Evolutionary conservation across 352 stramenopile genomes (phyloP), one percentile per base, ranked within the genome.

Genomic region (Pythium dissotocum): DNA sequence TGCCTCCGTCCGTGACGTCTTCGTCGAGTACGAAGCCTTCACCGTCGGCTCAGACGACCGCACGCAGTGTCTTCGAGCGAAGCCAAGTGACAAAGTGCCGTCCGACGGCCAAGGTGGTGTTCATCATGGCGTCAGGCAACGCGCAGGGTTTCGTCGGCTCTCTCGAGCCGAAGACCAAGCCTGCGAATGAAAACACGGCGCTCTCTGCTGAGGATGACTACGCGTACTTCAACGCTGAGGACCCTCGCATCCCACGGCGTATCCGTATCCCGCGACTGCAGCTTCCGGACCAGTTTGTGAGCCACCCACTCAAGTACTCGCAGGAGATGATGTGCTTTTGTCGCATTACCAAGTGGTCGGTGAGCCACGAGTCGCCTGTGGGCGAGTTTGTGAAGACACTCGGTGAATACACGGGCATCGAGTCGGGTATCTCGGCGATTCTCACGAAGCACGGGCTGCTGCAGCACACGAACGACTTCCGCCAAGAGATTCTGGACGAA

Each of bases 371-470:
- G 76, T 69, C 75, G 80, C 56, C 90, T 0, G 78, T 79, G 83
- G 90, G 84, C 1, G 80, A 89, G 38, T 93, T 92, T 64, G 73
- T 93, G 3, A 88, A 93, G 71, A 88, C 83, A 13, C 70, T 94
- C 0, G 85, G 87, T 10, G 80, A 89, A 64, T 92, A 86, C 44
- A 89, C 80, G 0, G 82, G 81, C 3, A 97, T 97, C 53, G 86
- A 91, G 57, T 92, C 97, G 33, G 95, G 98, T 35, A 87, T 93
- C 38, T 98, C 93, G 0, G 80, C 86, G 26, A 94, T 96, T 44
- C 73, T 99, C n/a, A 84, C 97, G 13, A 91, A 95, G 42, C 88
- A 98, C 58, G 85, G 92, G 21, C 80, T 99, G 6, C 69, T 98
- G 33, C 71, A 84, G 4, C 85, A 94, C 65, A 87, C 85, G 0